phyloP scores from a whole-genome alignment of 2,329 filamentous ascomycete genomes.

The Penicillium sp. region DNA sequence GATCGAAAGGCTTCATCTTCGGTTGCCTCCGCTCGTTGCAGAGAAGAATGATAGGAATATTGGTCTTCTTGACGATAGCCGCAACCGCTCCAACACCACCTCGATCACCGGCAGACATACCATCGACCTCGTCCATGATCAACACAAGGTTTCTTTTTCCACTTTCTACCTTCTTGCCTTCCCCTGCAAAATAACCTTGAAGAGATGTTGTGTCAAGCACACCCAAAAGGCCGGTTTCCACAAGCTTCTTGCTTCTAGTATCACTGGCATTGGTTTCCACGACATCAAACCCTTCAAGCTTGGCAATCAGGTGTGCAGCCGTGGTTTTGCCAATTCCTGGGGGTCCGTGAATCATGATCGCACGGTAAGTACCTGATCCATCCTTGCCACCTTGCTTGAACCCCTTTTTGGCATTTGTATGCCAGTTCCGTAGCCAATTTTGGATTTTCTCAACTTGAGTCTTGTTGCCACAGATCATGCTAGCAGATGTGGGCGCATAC shows the following conservation, averaged over 20 bases:
- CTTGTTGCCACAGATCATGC: constrained; percentile 96
- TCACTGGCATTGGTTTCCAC: constrained; percentile 97
- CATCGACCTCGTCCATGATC: constrained; percentile 99
- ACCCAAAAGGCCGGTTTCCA: constrained; percentile 85
- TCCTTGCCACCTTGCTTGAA: constrained; percentile 85
- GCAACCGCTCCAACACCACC: constrained; percentile 94
- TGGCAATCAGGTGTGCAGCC: constrained; percentile 90
- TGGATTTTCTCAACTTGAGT: constrained; percentile 85
- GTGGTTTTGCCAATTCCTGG: constrained; percentile 98
- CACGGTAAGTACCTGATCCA: constrained; percentile 79
- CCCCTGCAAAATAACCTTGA: constrained; percentile 84
- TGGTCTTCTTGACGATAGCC: constrained; percentile 92
- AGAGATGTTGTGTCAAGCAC: constrained; percentile 93
- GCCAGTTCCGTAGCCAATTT: constrained; percentile 82
- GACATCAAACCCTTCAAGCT: constrained; percentile 89
- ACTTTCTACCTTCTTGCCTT: constrained; percentile 77
- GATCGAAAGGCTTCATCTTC: constrained; percentile 99
- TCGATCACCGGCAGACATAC: constrained; percentile 96
- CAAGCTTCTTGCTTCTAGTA: constrained; percentile 90
- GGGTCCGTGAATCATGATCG: constrained; percentile 93
- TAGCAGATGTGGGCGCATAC: constrained; percentile 83
- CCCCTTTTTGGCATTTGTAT: constrained; percentile 73
- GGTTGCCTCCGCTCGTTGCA: constrained; percentile 92
- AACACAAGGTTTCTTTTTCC: constrained; percentile 91
- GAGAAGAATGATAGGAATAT: constrained; percentile 93